phyloP scores from a whole-genome alignment of 306 rosid genomes.

The Dryas alaskensis region DNA sequence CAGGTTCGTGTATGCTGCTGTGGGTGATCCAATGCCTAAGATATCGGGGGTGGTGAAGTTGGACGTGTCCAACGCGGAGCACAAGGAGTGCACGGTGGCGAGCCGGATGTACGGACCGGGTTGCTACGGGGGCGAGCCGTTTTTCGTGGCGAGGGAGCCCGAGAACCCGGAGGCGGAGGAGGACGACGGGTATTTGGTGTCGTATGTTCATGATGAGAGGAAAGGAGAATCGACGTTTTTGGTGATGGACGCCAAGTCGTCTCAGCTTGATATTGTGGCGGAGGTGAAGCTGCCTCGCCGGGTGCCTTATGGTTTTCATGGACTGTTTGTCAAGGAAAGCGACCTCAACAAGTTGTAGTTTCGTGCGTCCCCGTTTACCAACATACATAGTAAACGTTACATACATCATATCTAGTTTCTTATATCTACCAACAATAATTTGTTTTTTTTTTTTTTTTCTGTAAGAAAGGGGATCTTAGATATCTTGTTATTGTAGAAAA shows the following conservation, averaged over 20 bases:
- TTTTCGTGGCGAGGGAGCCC: slow-evolving; percentile 60
- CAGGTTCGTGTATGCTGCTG: slow-evolving; percentile 61
- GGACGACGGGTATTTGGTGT: slow-evolving; percentile 76
- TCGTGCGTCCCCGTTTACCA: neutral
- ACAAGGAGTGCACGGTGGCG: slow-evolving; percentile 52
- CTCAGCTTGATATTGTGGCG: slow-evolving; percentile 66
- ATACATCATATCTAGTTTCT: too few relatives aligned
- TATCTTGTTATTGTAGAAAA: too few relatives aligned
- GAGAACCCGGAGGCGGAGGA: slow-evolving; percentile 29
- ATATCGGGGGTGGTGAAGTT: slow-evolving; percentile 82
- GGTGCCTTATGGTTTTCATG: slow-evolving; percentile 91
- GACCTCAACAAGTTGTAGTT: slow-evolving; percentile 36
- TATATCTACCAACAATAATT: too few relatives aligned
- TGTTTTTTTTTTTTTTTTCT: too few relatives aligned
- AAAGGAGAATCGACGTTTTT: slow-evolving; percentile 64
- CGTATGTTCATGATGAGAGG: slow-evolving; percentile 64
- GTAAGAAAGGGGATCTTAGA: too few relatives aligned
- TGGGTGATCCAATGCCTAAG: slow-evolving; percentile 92
- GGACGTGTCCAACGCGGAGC: slow-evolving; percentile 47
- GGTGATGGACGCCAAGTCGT: slow-evolving; percentile 83
- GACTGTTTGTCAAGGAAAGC: slow-evolving; percentile 65
- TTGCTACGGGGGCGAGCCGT: slow-evolving; percentile 84
- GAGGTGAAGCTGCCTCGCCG: slow-evolving; percentile 70
- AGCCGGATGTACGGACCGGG: slow-evolving; percentile 61
- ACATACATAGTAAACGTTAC: neutral